phyloP scores from a whole-genome alignment of 179 eudicot species.

The Silene noctiflora region DNA sequence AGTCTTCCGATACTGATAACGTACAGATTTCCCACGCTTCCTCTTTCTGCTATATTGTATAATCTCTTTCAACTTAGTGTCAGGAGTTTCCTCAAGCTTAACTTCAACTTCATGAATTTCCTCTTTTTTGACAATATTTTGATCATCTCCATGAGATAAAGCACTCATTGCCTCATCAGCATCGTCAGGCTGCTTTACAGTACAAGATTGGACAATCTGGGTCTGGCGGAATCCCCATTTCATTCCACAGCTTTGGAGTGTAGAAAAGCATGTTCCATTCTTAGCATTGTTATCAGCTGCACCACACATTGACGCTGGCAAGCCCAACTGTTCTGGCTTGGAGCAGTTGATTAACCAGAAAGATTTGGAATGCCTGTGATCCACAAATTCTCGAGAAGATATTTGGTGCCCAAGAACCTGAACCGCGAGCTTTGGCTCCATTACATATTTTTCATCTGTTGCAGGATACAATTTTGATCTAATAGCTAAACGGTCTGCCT shows the following conservation, averaged over 20 bases:
- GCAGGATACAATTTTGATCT: constrained; percentile 40
- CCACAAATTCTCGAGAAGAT: constrained; percentile 37
- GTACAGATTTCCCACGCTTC: constrained; percentile 15
- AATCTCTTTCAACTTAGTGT: constrained; percentile 17
- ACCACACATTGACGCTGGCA: constrained; percentile 16
- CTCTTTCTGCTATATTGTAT: constrained; percentile 42
- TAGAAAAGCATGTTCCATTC: constrained; percentile 23
- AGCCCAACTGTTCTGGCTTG: not conserved
- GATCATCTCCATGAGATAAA: constrained; percentile 17
- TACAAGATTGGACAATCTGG: constrained; percentile 17
- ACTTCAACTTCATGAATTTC: constrained; percentile 14
- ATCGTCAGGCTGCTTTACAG: constrained; percentile 4
- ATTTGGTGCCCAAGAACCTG: constrained; percentile 49
- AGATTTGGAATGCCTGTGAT: constrained; percentile 32
- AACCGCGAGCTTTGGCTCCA: constrained; percentile 52
- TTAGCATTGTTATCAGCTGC: constrained; percentile 11
- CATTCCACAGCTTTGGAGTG: constrained; percentile 28
- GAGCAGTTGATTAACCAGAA: constrained; percentile 50
- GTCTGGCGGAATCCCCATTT: constrained; percentile 35
- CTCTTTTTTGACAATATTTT: constrained; percentile 27
- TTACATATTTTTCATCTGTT: constrained; percentile 60
- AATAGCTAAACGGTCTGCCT: constrained; percentile 18
- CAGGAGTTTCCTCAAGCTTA: constrained; percentile 19
- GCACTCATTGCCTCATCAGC: constrained; percentile 1
- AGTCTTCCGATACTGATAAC: constrained; percentile 22